Evolutionary conservation across 768 basidiomycete species (phyloP).

Genomic region (Imleria badia): DNA sequence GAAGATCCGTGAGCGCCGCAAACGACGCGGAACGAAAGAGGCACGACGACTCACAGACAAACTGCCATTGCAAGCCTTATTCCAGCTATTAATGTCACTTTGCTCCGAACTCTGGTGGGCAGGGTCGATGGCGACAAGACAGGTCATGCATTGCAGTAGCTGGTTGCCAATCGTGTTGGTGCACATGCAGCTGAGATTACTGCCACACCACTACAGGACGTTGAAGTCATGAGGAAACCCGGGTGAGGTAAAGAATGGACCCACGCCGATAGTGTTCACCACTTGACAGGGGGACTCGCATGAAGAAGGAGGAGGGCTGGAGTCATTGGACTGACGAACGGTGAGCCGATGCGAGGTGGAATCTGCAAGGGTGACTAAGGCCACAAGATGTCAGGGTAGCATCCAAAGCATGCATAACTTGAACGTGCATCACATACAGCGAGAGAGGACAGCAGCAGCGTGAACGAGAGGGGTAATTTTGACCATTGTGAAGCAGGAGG

Average conservation of each 20-base stretch:
- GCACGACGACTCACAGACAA: constrained; percentile 20
- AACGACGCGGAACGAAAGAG: not conserved
- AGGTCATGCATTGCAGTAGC: constrained; percentile 21
- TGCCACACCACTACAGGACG: not conserved
- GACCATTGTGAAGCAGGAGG: constrained; percentile 16
- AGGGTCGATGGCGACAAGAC: constrained; percentile 9
- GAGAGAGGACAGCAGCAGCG: constrained; percentile 7
- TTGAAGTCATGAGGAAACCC: too few relatives aligned
- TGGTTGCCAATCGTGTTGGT: constrained; percentile 5
- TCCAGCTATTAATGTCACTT: constrained; percentile 11
- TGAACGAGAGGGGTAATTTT: constrained; percentile 19
- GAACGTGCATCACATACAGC: constrained; percentile 8
- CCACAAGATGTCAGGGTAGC: not conserved
- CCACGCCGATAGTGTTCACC: constrained; percentile 18
- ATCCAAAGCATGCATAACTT: not conserved
- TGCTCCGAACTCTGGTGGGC: constrained; percentile 2
- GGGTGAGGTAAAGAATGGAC: not conserved
- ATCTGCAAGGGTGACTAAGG: not conserved
- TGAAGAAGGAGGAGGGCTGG: constrained; percentile 9
- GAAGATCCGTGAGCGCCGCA: not conserved
- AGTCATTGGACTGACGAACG: constrained; percentile 18
- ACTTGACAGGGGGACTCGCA: constrained; percentile 24
- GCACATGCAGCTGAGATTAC: constrained; percentile 13
- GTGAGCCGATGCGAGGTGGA: constrained; percentile 10
- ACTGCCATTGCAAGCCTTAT: constrained; percentile 15